Base-by-base conservation (phyloP, 352 stramenopile genomes). In the Pythium monospermum region DNA sequence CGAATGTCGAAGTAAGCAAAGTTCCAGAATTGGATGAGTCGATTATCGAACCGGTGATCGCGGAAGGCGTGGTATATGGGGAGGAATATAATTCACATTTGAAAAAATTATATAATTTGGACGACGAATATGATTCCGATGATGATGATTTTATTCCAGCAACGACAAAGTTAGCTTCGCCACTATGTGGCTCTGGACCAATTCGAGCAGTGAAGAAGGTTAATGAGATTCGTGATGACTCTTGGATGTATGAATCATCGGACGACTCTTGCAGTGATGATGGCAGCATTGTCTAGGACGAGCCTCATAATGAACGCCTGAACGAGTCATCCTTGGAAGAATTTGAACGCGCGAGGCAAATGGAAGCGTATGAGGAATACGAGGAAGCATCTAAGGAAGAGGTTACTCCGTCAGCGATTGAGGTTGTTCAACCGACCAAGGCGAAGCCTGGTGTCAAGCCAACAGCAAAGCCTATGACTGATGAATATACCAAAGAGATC, bases 1-100 rank as follows among this genome's bases (percentile, higher is more conserved):
- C 47, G 46, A 57, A 40, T 63, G 55, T 57, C 37, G 28, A 58
- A 58, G 47, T 64, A 53, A 58, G 40, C 35, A 49, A 64, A 54
- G 56, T 64, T 53, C 56, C 38, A 64, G 40, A 64, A 45, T 30
- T 64, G 56, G 48, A 64, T 58, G 21, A 64, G 26, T 64, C 56
- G 41, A 58, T 36, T 58, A 41, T 64, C 47, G 56, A 31, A 64
- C 56, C 26, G 49, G 56, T 58, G 47, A 49, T 53, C 56, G 30
- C 56, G 49, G 56, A 64, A 39, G 23, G 33, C 21, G 42, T 36
- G 31, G 56, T 58, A 64, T 64, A 64, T 64, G 36, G 49, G 32
- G 48, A 64, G 41, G 48, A 58, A 46, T 37, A 64, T 42, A 64
- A 44, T 64, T 64, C 48, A 37, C 40, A 57, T 53, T 64, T 37